Evolutionary conservation across 208 protist species (phyloP), one percentile per base, ranked within the genome.

Genomic region (Wallacemonas rigidus): DNA sequence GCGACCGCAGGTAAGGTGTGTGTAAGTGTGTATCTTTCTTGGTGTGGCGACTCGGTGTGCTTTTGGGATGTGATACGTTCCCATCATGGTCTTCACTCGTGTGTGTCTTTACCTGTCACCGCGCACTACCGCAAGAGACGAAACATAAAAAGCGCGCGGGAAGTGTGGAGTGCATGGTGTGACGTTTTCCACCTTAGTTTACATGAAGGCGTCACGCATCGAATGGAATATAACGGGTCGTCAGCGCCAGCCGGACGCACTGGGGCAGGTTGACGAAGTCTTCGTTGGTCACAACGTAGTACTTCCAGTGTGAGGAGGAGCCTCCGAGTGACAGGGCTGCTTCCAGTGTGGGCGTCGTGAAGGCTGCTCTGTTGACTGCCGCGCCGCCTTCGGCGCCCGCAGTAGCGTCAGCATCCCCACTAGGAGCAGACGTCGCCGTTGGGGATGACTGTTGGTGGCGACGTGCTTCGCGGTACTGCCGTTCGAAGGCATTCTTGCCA

Each of bases 401-500:
- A 26, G 26, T 26, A 26, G 26, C 26, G 26, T 26, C 26, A 26
- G 26, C 26, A 26, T 26, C 26, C 26, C 26, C 26, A 26, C 0
- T 26, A 26, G 26, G 26, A 26, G 26, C 26, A 26, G 53, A 57
- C 53, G 53, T 7, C 53, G 53, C 5, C 17, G 11, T 7, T 5
- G 53, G 11, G 9, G 15, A n/a, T 1, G 53, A 57, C 9, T 26
- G 53, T 38, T 62, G 56, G 17, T 43, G 56, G 15, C 67, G 48
- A 48, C 81, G 81, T 26, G 61, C 40, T 51, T 78, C 60, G 1
- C 79, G 79, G 61, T 68, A 88, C 61, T 81, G 71, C 14, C 79
- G 71, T 47, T 85, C 63, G 12, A 74, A 77, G 1, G 77, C 80
- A 8, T 71, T 69, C 70, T 88, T 88, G 2, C 83, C 79, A 2